phyloP scores from a whole-genome alignment of 2,329 filamentous ascomycete species.

The Zymoseptoria pseudotritici region DNA sequence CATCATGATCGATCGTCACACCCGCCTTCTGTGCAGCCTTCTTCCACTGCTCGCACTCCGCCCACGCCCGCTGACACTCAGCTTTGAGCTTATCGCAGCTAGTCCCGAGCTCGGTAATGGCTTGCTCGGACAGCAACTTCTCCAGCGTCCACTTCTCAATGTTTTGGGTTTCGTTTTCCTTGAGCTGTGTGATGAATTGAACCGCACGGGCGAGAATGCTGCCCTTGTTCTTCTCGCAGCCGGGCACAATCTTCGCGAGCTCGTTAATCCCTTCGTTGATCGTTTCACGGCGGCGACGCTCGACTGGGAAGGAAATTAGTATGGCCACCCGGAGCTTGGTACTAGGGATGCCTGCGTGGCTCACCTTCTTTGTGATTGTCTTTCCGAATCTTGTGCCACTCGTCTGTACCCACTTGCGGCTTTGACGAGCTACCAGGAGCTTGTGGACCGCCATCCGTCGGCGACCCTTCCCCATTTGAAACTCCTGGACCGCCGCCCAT shows the following conservation, averaged over 20 bases:
- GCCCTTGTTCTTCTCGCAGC: conserved; percentile 98
- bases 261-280: conserved; percentile 99
- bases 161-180: conserved; percentile 88
- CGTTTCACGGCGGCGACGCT: conserved; percentile 90
- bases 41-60: conserved; percentile 74
- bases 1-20: conserved; percentile 19
- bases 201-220: conserved; percentile 91
- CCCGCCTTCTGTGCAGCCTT: conserved; percentile 37
- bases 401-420: conserved; percentile 86
- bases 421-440: conserved; percentile 42
- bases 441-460: conserved; percentile 38
- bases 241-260: conserved; percentile 92
- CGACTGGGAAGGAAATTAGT: conserved; percentile 51
- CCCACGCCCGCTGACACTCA: conserved; percentile 70
- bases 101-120: conserved; percentile 76
- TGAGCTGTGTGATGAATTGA: conserved; percentile 87
- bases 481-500: conserved; percentile 1
- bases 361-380: conserved; percentile 98
- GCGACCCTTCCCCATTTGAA: conserved; percentile 13
- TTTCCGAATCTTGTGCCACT: conserved; percentile 95
- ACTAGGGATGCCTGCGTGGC: conserved; percentile 20
- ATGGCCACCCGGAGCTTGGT: not conserved
- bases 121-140: conserved; percentile 83
- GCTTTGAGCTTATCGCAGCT: conserved; percentile 82
- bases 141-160: conserved; percentile 91